Evolutionary conservation across 257 asterid species (phyloP), one percentile per base, ranked within the genome.

Genomic region (Capsicum baccatum): DNA sequence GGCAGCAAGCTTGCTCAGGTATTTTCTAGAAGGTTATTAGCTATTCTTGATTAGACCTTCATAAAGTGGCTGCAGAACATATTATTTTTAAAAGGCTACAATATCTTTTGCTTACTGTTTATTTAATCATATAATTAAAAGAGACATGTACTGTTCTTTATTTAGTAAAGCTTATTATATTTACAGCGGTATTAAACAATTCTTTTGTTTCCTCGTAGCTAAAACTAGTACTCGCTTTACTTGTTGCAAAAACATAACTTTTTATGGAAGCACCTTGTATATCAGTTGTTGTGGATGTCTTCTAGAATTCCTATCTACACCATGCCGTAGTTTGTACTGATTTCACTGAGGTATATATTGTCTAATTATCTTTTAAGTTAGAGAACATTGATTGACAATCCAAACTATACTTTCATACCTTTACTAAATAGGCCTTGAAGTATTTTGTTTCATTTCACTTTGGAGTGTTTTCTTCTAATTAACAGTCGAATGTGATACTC

Each of bases 1-100:
- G 88, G 92, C 94, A 93, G 99, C 87, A 95, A 97, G 89, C 91
- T 97, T 79, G 99, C 98, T 79, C 96, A 95, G 98, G 99, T 93
- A 81, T 83, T 86, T 84, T 78, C 10, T 14, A 26, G 54, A 78
- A 74, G 42, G 64, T 54, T 78, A 8, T 78, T 58, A 52, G 64
- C 50, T 78, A 54, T 78, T 54, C 9, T 19, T 60, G 68, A 60
- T 56, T 56, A 60, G 68, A 60, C 68, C 68, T n/a, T 9, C 68
- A n/a, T 19, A 19, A 60, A 60, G 14, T 19, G n/a, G 19, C 68
- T n/a, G 37, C 68, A 60, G 14, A 60, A 60, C 19, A 60, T 60
- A 39, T 26, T 26, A 1, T 26, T 26, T 26, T 26, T 26, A 26
- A 26, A 26, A 26, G 33, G 33, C 33, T 26, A 26, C 33, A 26